Evolutionary conservation across 345 rosid species (phyloP).

Genomic region (Eucalyptus microcorys): DNA sequence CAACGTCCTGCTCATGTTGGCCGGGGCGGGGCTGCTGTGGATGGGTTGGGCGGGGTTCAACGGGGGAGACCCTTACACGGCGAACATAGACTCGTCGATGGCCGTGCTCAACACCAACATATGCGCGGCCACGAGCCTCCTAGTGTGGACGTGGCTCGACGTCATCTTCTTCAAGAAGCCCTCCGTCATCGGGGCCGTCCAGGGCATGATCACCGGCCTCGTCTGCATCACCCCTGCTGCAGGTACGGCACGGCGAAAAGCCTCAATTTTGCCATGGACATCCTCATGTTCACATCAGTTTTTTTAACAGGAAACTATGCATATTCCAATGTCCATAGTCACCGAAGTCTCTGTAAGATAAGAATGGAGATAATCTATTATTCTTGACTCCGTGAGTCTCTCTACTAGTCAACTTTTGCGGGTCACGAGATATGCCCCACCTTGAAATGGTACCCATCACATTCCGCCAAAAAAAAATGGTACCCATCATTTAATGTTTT

Average conservation of each 20-base stretch:
- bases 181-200: slow-evolving; percentile 22
- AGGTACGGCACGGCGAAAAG: neutral
- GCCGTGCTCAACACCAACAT: slow-evolving; percentile 30
- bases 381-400: neutral
- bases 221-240: slow-evolving; percentile 36
- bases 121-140: slow-evolving; percentile 23
- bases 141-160: slow-evolving; percentile 22
- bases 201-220: slow-evolving; percentile 33
- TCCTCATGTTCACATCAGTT: neutral
- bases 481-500: neutral
- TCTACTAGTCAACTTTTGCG: neutral
- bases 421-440: neutral
- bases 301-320: neutral
- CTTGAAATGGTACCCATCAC: neutral
- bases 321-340: neutral
- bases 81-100: slow-evolving; percentile 18
- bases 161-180: slow-evolving; percentile 13
- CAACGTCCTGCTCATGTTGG: slow-evolving; percentile 19
- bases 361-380: neutral
- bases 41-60: slow-evolving; percentile 42
- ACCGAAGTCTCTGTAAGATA: neutral
- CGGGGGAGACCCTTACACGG: slow-evolving; percentile 23
- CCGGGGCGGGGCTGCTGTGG: slow-evolving; percentile 31
- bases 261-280: neutral
- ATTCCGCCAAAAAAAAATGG: too few relatives aligned